A percentile compares a stretch with the other conserved stretches of the same genome.
Evolutionary conservation across 2,329 filamentous ascomycete genomes (phyloP).

Genomic region (Didymella keratinophila): DNA sequence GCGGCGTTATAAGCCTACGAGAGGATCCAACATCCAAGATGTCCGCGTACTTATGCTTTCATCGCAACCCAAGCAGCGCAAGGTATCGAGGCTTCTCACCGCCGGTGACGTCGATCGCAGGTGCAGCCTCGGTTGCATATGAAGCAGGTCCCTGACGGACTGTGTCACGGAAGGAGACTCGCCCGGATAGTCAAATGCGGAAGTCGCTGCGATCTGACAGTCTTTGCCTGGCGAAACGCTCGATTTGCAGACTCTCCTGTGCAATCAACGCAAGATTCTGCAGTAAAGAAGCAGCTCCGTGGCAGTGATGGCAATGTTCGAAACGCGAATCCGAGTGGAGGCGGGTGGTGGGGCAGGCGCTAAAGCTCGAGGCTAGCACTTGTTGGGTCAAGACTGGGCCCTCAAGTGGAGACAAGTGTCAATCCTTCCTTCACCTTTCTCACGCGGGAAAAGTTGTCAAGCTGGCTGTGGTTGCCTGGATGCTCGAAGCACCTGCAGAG

Average conservation of each 20-base stretch:
- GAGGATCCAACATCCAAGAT: neutral
- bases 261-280: neutral
- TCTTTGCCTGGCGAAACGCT: neutral
- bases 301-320: neutral
- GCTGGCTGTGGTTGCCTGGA: neutral
- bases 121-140: conserved; percentile 3
- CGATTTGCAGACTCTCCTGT: neutral
- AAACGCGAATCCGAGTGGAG: neutral
- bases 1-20: neutral
- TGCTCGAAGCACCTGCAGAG: neutral
- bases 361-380: neutral
- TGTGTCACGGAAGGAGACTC: neutral
- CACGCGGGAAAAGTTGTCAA: neutral
- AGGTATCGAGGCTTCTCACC: neutral
- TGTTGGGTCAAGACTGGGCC: neutral
- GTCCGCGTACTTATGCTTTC: neutral
- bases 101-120: conserved; percentile 5
- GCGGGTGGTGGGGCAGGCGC: neutral
- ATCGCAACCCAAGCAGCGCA: neutral
- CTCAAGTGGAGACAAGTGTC: neutral
- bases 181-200: neutral
- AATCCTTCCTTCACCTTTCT: neutral
- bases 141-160: neutral
- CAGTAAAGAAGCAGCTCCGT: neutral
- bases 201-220: neutral